phyloP scores from a whole-genome alignment of 768 basidiomycete species.

The Pleurotus djamor region DNA sequence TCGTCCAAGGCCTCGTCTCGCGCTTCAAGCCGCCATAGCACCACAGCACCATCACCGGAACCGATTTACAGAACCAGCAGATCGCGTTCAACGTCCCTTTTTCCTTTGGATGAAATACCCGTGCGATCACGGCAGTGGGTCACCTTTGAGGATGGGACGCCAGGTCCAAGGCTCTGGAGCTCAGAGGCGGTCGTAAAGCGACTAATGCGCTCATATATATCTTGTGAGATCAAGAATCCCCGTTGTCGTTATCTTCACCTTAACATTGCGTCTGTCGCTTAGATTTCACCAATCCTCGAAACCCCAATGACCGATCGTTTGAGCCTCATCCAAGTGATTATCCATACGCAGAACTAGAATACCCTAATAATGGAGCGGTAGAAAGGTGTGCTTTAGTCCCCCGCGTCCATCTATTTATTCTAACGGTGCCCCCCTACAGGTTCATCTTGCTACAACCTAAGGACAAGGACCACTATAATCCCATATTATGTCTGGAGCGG shows the following conservation, averaged over 20 bases:
- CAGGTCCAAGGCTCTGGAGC: constrained; percentile 52
- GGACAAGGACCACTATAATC: constrained; percentile 86
- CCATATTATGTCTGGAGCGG: constrained; percentile 75
- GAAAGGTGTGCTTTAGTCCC: constrained; percentile 53
- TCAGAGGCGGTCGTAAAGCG: constrained; percentile 62
- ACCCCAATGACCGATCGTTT: constrained; percentile 62
- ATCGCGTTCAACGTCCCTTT: constrained; percentile 64
- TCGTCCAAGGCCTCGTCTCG: constrained; percentile 39
- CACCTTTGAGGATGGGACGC: constrained; percentile 46
- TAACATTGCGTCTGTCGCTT: background rate
- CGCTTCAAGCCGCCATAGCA: constrained; percentile 37
- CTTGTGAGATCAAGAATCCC: constrained; percentile 41
- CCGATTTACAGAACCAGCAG: constrained; percentile 57
- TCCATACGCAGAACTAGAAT: constrained; percentile 74
- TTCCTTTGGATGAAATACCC: constrained; percentile 39
- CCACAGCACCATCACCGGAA: constrained; percentile 43
- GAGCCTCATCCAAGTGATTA: constrained; percentile 57
- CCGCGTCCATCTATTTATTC: constrained; percentile 7
- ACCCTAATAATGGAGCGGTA: constrained; percentile 66
- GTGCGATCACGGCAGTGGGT: constrained; percentile 47
- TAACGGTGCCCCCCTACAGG: constrained; percentile 37
- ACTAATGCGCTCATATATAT: constrained; percentile 67
- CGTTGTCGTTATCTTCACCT: too few relatives aligned
- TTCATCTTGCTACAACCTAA: constrained; percentile 78
- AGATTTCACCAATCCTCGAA: constrained; percentile 73